Percentiles rank a stretch among this genome's conserved stretches.
These are phyloP conservation scores for Lactuca saligna DNA, from an alignment of 129 eudicot genomes.

Conservation along the genomic window DNA sequence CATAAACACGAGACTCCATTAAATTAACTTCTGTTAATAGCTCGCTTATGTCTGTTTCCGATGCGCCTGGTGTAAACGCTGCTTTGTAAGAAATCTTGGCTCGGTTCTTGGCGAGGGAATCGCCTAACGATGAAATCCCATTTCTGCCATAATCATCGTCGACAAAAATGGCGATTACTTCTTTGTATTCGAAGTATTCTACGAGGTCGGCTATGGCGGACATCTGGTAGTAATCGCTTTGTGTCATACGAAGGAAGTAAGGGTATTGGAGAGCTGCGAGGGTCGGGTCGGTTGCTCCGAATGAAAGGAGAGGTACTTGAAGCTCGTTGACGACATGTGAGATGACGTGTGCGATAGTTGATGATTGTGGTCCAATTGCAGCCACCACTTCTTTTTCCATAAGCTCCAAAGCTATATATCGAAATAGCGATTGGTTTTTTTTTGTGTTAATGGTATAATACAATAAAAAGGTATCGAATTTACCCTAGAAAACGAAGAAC, in stretches of 20 bases:
- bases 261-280: conserved; percentile 82
- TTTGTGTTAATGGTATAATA: not conserved
- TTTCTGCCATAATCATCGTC: conserved; percentile 94
- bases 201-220: conserved; percentile 75
- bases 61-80: conserved; percentile 62
- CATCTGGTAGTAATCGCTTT: conserved; percentile 83
- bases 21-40: conserved; percentile 57
- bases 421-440: not conserved
- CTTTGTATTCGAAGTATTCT: conserved; percentile 72
- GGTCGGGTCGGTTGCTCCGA: conserved; percentile 91
- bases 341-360: conserved; percentile 85
- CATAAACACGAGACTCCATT: conserved; percentile 87
- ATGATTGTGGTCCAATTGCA: conserved; percentile 90
- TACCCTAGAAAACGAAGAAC: not conserved
- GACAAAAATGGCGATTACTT: conserved; percentile 74
- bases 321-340: conserved; percentile 78
- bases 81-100: conserved; percentile 84
- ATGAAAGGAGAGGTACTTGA: conserved; percentile 83
- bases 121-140: conserved; percentile 73
- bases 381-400: conserved; percentile 80
- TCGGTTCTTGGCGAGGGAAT: conserved; percentile 70
- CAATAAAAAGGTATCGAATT: not conserved
- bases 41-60: conserved; percentile 37
- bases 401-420: conserved; percentile 69
- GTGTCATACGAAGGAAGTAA: conserved; percentile 79